phyloP scores from a whole-genome alignment of 2,329 filamentous ascomycete species.

The Tolypocladium ophioglossoides region DNA sequence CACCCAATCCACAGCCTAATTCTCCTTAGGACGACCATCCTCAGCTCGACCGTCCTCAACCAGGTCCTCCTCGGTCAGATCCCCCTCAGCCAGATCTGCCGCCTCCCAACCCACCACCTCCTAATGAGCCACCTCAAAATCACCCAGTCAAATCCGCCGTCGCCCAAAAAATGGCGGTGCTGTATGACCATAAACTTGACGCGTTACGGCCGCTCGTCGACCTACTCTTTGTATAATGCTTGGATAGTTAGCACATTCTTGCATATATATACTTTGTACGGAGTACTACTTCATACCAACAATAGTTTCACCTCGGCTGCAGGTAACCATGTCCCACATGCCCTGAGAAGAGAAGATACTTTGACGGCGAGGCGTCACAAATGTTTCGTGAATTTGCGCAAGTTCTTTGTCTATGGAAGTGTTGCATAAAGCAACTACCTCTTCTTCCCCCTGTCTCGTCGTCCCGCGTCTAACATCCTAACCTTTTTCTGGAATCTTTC shows the following conservation, averaged over 20 bases:
- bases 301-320: neutral
- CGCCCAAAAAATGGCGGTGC: neutral
- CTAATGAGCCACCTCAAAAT: too few relatives aligned
- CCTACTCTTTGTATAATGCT: neutral
- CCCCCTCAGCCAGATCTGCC: neutral
- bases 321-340: neutral
- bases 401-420: neutral
- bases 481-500: conserved; percentile 64
- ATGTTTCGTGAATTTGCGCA: neutral
- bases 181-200: neutral
- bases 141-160: neutral
- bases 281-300: too few relatives aligned
- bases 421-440: conserved; percentile 13
- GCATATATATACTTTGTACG: neutral
- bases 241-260: neutral
- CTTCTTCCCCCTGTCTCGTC: conserved; percentile 32
- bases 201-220: neutral
- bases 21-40: too few relatives aligned
- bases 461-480: conserved; percentile 40
- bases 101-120: neutral
- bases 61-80: neutral
- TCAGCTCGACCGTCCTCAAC: too few relatives aligned
- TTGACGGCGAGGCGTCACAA: rapidly evolving
- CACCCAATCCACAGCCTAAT: neutral
- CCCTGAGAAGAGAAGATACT: neutral